phyloP scores from a whole-genome alignment of 164 flowering plant genomes.

The Annona cherimola region DNA sequence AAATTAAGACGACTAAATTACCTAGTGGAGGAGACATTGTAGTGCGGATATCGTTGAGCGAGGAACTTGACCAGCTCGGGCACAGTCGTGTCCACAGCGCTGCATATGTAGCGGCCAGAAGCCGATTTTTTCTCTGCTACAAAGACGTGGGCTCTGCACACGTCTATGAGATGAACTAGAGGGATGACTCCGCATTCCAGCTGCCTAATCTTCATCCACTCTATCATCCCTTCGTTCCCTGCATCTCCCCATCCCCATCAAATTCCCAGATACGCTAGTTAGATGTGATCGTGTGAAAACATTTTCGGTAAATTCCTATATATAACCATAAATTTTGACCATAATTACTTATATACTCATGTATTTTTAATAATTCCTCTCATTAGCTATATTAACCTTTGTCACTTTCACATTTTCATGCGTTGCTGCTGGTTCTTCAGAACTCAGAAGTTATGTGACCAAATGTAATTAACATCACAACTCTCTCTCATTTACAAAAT shows the following conservation, averaged over 20 bases:
- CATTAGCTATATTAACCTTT: too few species aligned
- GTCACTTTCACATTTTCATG: too few species aligned
- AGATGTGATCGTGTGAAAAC: too few species aligned
- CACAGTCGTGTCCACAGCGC: conserved; percentile 45
- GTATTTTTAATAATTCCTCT: too few species aligned
- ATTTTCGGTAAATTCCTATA: too few species aligned
- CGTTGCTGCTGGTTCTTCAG: too few species aligned
- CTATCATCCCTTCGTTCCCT: conserved; percentile 48
- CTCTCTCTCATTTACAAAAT: too few species aligned
- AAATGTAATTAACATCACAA: too few species aligned
- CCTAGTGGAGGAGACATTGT: conserved; percentile 34
- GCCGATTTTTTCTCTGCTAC: conserved; percentile 68
- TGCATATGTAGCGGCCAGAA: conserved; percentile 71
- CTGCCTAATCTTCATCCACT: conserved; percentile 57
- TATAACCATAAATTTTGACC: too few species aligned
- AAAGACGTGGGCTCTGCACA: conserved; percentile 60
- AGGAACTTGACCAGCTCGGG: conserved; percentile 66
- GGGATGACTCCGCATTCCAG: conserved; percentile 64
- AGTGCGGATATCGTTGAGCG: conserved; percentile 49
- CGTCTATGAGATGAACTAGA: conserved; percentile 61
- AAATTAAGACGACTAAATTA: conserved; percentile 1
- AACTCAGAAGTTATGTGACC: too few species aligned
- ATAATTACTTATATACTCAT: too few species aligned
- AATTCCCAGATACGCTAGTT: too few species aligned
- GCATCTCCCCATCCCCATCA: not conserved